Percentiles rank a stretch among this genome's conserved stretches.
Evolutionary conservation across 352 stramenopile species (phyloP).

Genomic region (Phytophthora parvispora): DNA sequence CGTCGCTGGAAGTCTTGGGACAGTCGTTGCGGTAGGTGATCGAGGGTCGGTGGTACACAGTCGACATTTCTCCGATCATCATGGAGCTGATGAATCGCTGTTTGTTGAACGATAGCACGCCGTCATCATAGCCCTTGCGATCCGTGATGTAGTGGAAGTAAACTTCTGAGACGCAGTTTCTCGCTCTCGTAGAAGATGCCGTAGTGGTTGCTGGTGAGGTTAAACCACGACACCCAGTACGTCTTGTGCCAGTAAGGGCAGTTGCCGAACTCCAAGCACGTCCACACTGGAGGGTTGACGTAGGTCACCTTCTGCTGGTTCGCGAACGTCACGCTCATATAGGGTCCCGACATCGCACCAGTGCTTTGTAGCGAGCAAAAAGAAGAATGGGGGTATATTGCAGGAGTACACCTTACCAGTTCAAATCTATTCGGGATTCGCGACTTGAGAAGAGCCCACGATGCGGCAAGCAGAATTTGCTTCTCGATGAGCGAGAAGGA

Average conservation of each 20-base stretch:
- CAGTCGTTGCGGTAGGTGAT: constrained; percentile 1
- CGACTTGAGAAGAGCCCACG: too few relatives aligned
- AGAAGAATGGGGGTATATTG: background rate
- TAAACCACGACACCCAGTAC: constrained; percentile 4
- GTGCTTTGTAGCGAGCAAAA: background rate
- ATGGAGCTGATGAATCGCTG: constrained; percentile 6
- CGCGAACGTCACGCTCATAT: background rate
- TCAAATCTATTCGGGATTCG: too few relatives aligned
- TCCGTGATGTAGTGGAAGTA: constrained; percentile 16
- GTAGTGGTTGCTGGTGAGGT: constrained; percentile 7
- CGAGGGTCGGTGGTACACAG: background rate
- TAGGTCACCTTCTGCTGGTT: background rate
- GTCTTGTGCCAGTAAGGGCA: constrained; percentile 13
- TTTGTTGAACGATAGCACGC: constrained; percentile 1
- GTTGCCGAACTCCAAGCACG: constrained; percentile 14
- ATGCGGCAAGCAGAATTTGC: too few relatives aligned
- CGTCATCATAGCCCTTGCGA: background rate
- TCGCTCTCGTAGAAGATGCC: constrained; percentile 15
- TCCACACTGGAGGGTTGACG: constrained; percentile 5
- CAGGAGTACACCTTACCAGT: too few relatives aligned
- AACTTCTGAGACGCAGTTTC: background rate
- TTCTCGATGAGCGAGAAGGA: too few relatives aligned
- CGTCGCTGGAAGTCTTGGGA: background rate
- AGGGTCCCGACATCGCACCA: background rate
- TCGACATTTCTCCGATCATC: constrained; percentile 5